Conservation (phyloP, 176 grass and related monocot genomes). For the Paspalum notatum region DNA sequence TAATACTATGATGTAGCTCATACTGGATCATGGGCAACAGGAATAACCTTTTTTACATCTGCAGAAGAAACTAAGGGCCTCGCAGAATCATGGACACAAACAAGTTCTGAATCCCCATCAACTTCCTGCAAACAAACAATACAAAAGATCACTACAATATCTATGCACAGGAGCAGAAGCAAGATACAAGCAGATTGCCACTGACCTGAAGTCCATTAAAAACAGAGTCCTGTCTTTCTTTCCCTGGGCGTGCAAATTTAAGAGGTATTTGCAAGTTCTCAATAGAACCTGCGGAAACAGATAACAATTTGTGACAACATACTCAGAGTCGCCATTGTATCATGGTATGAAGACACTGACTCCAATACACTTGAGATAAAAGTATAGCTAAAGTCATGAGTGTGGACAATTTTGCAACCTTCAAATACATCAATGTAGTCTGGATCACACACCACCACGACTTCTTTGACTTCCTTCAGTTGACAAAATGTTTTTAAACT, state of each 20-base stretch:
- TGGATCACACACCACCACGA: conserved; percentile 95
- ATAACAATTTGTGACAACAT: conserved; percentile 12
- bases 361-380: neutral
- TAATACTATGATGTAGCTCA: conserved; percentile 4
- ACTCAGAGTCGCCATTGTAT: neutral
- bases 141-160: neutral
- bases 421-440: conserved; percentile 87
- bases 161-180: conserved; percentile 13
- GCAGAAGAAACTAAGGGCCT: conserved; percentile 72
- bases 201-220: conserved; percentile 95
- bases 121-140: conserved; percentile 60
- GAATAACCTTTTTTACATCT: conserved; percentile 84
- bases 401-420: conserved; percentile 55
- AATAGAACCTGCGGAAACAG: conserved; percentile 56
- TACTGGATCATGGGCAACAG: conserved; percentile 16
- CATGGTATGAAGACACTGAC: conserved; percentile 3
- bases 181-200: neutral
- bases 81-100: conserved; percentile 97
- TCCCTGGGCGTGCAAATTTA: conserved; percentile 91
- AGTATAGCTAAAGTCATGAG: conserved; percentile 7
- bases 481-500: conserved; percentile 84
- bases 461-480: conserved; percentile 93
- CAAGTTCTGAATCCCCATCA: conserved; percentile 80
- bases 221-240: conserved; percentile 98
- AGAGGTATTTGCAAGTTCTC: conserved; percentile 71